These are phyloP conservation scores for Trichosporon ovoides DNA, from an alignment of 1,284 basidiomycete genomes.

Conservation along the genomic window DNA sequence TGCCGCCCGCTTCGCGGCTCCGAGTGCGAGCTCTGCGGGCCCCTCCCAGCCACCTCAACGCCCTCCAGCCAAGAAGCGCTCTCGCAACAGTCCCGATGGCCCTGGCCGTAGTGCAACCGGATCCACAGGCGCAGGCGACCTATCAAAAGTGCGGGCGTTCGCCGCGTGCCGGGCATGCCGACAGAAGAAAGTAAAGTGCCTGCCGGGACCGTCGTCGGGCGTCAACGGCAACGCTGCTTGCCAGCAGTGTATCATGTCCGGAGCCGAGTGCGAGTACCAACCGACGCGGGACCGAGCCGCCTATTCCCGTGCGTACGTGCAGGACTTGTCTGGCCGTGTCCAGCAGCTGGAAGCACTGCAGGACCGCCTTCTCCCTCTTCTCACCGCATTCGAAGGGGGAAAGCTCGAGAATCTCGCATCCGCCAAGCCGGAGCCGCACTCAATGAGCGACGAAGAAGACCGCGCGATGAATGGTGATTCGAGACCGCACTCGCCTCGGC, in stretches of 20 bases:
- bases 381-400: conserved; percentile 36
- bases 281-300: conserved; percentile 45
- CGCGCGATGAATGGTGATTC: conserved; percentile 3
- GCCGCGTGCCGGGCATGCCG: conserved; percentile 42
- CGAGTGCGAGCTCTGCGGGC: conserved; percentile 5
- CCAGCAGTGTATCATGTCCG: conserved; percentile 39
- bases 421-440: neutral
- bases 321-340: conserved; percentile 43
- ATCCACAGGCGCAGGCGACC: conserved; percentile 18
- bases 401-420: conserved; percentile 5
- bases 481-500: conserved; percentile 35
- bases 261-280: conserved; percentile 42
- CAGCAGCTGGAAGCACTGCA: conserved; percentile 41
- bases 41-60: conserved; percentile 4
- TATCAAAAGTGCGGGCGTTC: conserved; percentile 40
- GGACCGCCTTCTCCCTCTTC: conserved; percentile 33
- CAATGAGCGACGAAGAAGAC: conserved; percentile 9
- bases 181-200: conserved; percentile 44
- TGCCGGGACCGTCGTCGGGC: conserved; percentile 25
- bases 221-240: conserved; percentile 23
- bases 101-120: neutral
- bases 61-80: neutral
- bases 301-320: conserved; percentile 44
- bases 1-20: conserved; percentile 3
- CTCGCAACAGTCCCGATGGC: conserved; percentile 2